Evolutionary conservation across 140 eudicot species (phyloP).

Genomic region (Erigeron philadelphicus): DNA sequence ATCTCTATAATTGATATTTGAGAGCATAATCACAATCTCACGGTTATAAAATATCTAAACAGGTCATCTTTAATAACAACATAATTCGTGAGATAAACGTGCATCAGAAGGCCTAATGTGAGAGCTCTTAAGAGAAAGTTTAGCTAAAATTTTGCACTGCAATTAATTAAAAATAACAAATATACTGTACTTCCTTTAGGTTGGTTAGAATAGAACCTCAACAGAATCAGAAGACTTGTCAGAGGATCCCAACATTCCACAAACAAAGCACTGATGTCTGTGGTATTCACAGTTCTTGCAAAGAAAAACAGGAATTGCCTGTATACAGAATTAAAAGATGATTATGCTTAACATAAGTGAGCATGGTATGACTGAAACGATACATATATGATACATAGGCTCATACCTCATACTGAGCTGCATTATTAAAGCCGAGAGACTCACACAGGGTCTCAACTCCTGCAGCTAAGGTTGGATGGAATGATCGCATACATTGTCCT

Average conservation of each 20-base stretch:
- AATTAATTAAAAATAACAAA: slow-evolving; percentile 3
- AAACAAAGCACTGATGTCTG: slow-evolving; percentile 71
- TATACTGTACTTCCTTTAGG: slow-evolving; percentile 2
- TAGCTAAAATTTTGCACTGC: too few species aligned
- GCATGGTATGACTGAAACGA: slow-evolving; percentile 7
- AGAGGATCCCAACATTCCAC: slow-evolving; percentile 77
- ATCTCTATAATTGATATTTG: background rate
- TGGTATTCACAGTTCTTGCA: slow-evolving; percentile 70
- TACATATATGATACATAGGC: slow-evolving; percentile 11
- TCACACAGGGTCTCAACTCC: slow-evolving; percentile 56
- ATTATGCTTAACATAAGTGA: slow-evolving; percentile 12
- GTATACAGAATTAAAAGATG: slow-evolving; percentile 18
- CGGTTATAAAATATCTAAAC: background rate
- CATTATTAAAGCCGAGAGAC: slow-evolving; percentile 55
- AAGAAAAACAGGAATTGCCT: slow-evolving; percentile 54
- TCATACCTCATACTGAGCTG: slow-evolving; percentile 57
- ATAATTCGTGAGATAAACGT: too few species aligned
- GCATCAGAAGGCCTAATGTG: too few species aligned
- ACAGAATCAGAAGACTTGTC: slow-evolving; percentile 50
- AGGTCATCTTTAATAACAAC: background rate
- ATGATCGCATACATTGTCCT: slow-evolving; percentile 79
- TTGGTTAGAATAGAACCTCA: slow-evolving; percentile 46
- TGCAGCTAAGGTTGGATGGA: slow-evolving; percentile 64
- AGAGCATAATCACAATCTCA: background rate
- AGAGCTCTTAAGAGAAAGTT: too few species aligned